Evolutionary conservation across 805 yeast genomes (phyloP).

Genomic region (Starmerella floricola): DNA sequence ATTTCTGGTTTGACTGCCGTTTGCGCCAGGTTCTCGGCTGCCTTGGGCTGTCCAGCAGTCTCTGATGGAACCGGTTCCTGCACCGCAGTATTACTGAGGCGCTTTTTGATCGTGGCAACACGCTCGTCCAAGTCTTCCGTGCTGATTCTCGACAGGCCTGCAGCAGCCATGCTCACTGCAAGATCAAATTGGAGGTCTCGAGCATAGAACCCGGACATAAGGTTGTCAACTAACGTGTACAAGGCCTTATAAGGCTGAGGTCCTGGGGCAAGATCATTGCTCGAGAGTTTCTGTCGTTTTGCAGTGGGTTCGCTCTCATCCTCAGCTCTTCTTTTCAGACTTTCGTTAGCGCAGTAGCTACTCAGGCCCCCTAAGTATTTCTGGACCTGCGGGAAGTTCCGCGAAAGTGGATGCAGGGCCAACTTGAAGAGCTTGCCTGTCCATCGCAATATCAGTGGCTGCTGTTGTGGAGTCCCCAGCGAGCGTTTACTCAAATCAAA

Average conservation of each 20-base stretch:
- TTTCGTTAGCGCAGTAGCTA: conserved; percentile 24
- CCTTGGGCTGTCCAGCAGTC: too few relatives aligned
- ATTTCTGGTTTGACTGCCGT: too few relatives aligned
- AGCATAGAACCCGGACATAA: conserved; percentile 57
- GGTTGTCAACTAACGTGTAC: conserved; percentile 57
- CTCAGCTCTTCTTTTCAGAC: conserved; percentile 27
- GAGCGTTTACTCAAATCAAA: conserved; percentile 35
- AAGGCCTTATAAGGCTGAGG: conserved; percentile 42
- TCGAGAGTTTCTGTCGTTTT: conserved; percentile 23
- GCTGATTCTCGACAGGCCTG: conserved; percentile 49
- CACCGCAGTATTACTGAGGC: conserved; percentile 27
- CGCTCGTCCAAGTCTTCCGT: conserved; percentile 48
- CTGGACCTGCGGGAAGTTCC: conserved; percentile 22
- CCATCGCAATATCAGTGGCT: conserved; percentile 25
- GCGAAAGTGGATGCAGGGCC: conserved; percentile 18
- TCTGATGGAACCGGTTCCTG: too few relatives aligned
- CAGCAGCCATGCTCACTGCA: conserved; percentile 50
- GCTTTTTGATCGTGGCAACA: conserved; percentile 51
- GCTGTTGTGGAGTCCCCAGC: conserved; percentile 23
- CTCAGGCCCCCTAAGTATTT: conserved; percentile 25
- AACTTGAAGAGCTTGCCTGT: conserved; percentile 21
- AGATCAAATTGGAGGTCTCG: conserved; percentile 53
- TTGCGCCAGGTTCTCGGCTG: too few relatives aligned
- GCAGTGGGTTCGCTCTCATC: conserved; percentile 24
- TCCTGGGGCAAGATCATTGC: conserved; percentile 19